Percentiles rank a stretch among this genome's conserved stretches.
These are phyloP conservation scores for Mycena olivaceomarginata DNA, from an alignment of 768 basidiomycete species.

Conservation along the genomic window DNA sequence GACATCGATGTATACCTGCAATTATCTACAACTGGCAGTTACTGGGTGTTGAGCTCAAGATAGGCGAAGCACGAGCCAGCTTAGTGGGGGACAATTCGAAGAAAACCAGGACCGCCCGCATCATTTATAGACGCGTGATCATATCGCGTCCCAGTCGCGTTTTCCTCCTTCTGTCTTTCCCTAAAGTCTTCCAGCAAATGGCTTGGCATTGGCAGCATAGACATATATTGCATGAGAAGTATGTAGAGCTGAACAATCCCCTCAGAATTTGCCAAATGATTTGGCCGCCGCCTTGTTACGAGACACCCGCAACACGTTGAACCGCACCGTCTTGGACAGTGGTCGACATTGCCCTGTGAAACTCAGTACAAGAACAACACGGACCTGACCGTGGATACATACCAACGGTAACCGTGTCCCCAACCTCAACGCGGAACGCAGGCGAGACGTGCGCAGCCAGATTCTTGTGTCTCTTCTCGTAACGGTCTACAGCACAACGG, in stretches of 20 bases:
- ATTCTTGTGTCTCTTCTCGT: conserved; percentile 99
- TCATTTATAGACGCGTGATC: too few relatives aligned
- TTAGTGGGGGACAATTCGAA: too few relatives aligned
- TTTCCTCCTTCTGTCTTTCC: too few relatives aligned
- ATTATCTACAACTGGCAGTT: too few relatives aligned
- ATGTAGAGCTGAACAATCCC: conserved; percentile 34
- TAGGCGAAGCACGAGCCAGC: too few relatives aligned
- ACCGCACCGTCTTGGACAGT: conserved; percentile 98
- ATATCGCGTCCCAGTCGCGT: too few relatives aligned
- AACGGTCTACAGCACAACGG: conserved; percentile 80
- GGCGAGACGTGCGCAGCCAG: conserved; percentile 97
- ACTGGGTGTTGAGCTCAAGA: too few relatives aligned
- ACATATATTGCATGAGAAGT: too few relatives aligned
- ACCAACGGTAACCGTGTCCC: conserved; percentile 97
- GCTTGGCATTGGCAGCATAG: too few relatives aligned
- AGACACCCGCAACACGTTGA: conserved; percentile 97
- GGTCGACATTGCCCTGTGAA: conserved; percentile 96
- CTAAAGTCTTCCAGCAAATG: too few relatives aligned
- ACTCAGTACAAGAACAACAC: conserved; percentile 28
- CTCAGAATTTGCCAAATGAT: conserved; percentile 95
- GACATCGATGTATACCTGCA: conserved; percentile 36
- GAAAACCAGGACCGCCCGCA: too few relatives aligned
- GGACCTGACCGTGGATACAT: conserved; percentile 55
- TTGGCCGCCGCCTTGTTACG: conserved; percentile 95
- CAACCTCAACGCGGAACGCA: conserved; percentile 97